These are phyloP conservation scores for Cucumis variabilis DNA, from an alignment of 331 rosid genomes.

Conservation along the genomic window DNA sequence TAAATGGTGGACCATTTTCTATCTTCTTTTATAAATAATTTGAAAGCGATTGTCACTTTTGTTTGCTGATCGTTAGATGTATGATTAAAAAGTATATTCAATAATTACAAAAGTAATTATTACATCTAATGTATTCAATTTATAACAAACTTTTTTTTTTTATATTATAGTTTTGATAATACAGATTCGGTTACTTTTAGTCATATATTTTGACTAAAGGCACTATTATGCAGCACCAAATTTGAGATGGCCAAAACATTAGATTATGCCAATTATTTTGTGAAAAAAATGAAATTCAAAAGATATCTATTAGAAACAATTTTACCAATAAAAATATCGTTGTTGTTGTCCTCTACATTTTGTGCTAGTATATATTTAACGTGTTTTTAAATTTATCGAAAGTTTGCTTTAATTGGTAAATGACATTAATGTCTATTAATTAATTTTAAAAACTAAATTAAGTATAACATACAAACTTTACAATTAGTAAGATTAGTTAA, in stretches of 20 bases:
- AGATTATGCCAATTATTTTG: not conserved
- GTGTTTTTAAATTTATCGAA: no score
- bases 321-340: not conserved
- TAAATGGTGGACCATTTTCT: conserved; percentile 20
- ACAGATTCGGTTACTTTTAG: not conserved
- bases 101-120: conserved; percentile 6
- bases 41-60: conserved; percentile 1
- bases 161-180: not conserved
- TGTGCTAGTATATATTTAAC: no score
- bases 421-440: no score
- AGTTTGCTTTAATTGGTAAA: not conserved
- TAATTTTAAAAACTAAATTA: no score
- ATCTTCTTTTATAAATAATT: conserved; percentile 6
- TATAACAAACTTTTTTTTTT: not conserved
- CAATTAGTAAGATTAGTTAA: no score
- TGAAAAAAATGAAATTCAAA: not conserved
- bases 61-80: not conserved
- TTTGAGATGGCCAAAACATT: not conserved
- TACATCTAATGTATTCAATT: not conserved
- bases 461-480: no score
- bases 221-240: not conserved
- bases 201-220: not conserved
- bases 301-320: not conserved
- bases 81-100: not conserved
- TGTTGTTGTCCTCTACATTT: no score